Conservation (phyloP, 805 yeast genomes). For the Wickerhamomyces subpelliculosus region DNA sequence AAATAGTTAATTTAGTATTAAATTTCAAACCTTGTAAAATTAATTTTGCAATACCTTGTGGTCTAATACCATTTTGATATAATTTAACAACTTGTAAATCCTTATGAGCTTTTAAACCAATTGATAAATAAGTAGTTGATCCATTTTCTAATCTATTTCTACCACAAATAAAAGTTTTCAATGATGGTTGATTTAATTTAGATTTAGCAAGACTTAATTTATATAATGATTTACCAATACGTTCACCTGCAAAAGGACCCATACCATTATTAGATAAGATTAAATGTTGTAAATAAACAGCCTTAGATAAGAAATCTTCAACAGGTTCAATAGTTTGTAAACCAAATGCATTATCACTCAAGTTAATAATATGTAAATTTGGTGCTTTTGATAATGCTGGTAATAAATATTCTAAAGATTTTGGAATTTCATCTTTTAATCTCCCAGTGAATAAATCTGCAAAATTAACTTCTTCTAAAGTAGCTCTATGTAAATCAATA, state of each 20-base stretch:
- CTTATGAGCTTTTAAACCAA: slow-evolving; percentile 77
- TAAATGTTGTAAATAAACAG: slow-evolving; percentile 76
- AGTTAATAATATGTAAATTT: slow-evolving; percentile 64
- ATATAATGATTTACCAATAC: slow-evolving; percentile 83
- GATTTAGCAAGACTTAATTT: slow-evolving; percentile 61
- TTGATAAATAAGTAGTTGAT: slow-evolving; percentile 75
- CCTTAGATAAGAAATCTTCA: slow-evolving; percentile 69
- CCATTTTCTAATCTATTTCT: slow-evolving; percentile 97
- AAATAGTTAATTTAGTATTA: slow-evolving; percentile 51
- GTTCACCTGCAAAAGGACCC: slow-evolving; percentile 96
- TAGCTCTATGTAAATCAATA: slow-evolving; percentile 32
- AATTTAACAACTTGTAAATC: slow-evolving; percentile 67
- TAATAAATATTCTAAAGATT: slow-evolving; percentile 63
- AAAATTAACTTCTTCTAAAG: slow-evolving; percentile 65
- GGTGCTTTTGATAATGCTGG: slow-evolving; percentile 67
- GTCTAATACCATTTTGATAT: slow-evolving; percentile 97
- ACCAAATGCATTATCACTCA: slow-evolving; percentile 96
- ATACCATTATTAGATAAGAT: slow-evolving; percentile 92
- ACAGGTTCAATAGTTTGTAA: slow-evolving; percentile 89
- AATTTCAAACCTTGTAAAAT: slow-evolving; percentile 63
- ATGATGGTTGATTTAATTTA: slow-evolving; percentile 35
- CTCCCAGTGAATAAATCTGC: slow-evolving; percentile 95
- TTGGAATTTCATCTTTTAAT: slow-evolving; percentile 89
- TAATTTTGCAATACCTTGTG: slow-evolving; percentile 76
- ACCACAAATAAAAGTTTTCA: slow-evolving; percentile 91